Evolutionary conservation across 805 yeast species (phyloP).

Genomic region (Saccharomyces kudriavzevii): DNA sequence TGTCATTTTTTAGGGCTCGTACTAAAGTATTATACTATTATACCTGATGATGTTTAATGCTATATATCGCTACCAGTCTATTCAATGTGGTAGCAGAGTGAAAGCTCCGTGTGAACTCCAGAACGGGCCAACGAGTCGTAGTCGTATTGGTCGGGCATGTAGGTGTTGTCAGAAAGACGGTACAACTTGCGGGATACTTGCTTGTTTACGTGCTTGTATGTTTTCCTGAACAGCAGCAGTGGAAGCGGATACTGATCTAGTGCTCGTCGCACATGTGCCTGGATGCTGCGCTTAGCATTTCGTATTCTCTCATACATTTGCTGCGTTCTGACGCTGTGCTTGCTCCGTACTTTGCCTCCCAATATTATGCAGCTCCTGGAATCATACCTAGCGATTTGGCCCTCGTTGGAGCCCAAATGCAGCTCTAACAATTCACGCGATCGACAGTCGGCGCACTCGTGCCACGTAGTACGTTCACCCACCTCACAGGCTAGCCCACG

Average conservation of each 20-base stretch:
- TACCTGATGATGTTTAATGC: neutral
- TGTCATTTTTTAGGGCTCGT: neutral
- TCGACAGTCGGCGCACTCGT: conserved; percentile 16
- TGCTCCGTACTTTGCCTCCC: conserved; percentile 7
- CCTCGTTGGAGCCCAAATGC: neutral
- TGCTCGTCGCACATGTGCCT: conserved; percentile 45
- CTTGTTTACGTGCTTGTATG: conserved; percentile 56
- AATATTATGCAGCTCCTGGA: conserved; percentile 1
- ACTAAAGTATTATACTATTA: neutral
- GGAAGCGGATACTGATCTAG: conserved; percentile 37
- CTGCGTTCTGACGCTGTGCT: conserved; percentile 2
- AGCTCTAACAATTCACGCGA: neutral
- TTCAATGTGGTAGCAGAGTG: neutral
- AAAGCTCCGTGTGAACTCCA: conserved; percentile 6
- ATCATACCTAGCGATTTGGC: neutral
- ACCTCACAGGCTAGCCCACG: conserved; percentile 17
- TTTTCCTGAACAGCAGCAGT: conserved; percentile 17
- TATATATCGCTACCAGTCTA: neutral
- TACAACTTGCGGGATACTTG: conserved; percentile 55
- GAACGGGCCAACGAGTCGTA: conserved; percentile 13
- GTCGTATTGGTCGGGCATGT: conserved; percentile 7
- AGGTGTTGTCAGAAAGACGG: conserved; percentile 23
- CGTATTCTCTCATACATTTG: conserved; percentile 4
- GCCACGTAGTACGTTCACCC: conserved; percentile 15
- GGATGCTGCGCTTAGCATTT: conserved; percentile 49